phyloP scores from a whole-genome alignment of 306 rosid genomes.

The Medicago ruthenica region DNA sequence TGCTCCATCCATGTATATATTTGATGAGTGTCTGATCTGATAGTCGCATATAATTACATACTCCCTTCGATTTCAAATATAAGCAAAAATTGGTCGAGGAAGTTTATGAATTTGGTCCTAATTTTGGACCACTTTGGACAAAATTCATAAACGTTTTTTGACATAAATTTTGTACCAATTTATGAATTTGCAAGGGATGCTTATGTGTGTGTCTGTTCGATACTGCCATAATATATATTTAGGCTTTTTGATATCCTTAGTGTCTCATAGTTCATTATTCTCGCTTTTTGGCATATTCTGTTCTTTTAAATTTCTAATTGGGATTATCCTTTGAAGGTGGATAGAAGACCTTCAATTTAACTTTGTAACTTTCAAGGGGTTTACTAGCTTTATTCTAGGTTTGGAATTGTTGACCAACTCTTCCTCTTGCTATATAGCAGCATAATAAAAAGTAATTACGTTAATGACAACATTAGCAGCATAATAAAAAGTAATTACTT shows the following conservation, averaged over 20 bases:
- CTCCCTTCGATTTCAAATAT: too few relatives aligned
- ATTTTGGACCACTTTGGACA: too few relatives aligned
- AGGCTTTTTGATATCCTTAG: neutral
- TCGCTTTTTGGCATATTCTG: neutral
- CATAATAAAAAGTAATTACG: neutral
- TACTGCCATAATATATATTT: neutral
- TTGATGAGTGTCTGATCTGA: neutral
- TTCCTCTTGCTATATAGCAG: neutral
- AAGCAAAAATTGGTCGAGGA: too few relatives aligned
- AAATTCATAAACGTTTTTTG: too few relatives aligned
- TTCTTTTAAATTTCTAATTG: slow-evolving; percentile 14
- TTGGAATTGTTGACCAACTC: neutral
- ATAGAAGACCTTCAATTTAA: neutral
- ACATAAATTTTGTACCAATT: too few relatives aligned
- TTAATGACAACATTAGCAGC: neutral
- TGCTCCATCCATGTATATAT: neutral
- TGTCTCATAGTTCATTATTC: neutral
- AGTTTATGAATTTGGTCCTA: too few relatives aligned
- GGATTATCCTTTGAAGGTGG: neutral
- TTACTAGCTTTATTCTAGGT: neutral
- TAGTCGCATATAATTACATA: neutral
- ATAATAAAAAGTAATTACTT: neutral
- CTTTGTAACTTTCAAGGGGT: neutral
- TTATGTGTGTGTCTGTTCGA: neutral
- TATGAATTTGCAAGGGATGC: neutral